Conservation (phyloP, 495 filamentous ascomycete genomes). For the Bacidia gigantensis region DNA sequence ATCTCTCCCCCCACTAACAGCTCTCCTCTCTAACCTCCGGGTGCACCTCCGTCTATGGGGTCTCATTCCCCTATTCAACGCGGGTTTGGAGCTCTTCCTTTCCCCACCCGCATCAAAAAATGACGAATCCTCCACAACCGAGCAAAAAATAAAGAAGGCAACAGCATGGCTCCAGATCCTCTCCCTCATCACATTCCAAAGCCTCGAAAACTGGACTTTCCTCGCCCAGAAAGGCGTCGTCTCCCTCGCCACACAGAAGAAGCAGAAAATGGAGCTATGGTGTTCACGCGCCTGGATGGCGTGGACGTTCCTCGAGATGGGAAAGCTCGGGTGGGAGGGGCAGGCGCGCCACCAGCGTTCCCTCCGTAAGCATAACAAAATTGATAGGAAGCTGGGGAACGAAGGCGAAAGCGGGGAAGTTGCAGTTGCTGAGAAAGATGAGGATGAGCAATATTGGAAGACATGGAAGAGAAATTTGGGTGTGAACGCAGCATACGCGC, state of each 20-base stretch:
- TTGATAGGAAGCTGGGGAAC: constrained; percentile 17
- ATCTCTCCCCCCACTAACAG: constrained; percentile 27
- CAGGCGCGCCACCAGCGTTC: too few species aligned
- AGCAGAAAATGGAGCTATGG: constrained; percentile 51
- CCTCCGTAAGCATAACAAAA: constrained; percentile 27
- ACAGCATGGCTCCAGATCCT: constrained; percentile 56
- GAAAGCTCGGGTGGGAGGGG: constrained; percentile 42
- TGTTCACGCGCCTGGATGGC: constrained; percentile 66
- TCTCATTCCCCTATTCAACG: constrained; percentile 62
- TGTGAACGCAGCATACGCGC: constrained; percentile 43
- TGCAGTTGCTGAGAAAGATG: constrained; percentile 16
- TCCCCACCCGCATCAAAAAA: too few species aligned
- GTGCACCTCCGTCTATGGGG: constrained; percentile 70
- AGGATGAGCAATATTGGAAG: constrained; percentile 24
- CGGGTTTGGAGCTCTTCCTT: constrained; percentile 44
- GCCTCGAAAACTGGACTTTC: constrained; percentile 73
- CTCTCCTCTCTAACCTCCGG: constrained; percentile 47
- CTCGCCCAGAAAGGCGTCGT: constrained; percentile 57
- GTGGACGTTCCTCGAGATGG: constrained; percentile 64
- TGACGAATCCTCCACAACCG: too few species aligned
- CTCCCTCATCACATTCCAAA: constrained; percentile 55
- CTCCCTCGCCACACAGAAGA: constrained; percentile 36
- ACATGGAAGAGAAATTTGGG: constrained; percentile 13
- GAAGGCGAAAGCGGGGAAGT: constrained; percentile 20
- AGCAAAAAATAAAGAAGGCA: too few species aligned